Evolutionary conservation across 306 rosid species (phyloP).

Genomic region (Ochetophila trinervis): DNA sequence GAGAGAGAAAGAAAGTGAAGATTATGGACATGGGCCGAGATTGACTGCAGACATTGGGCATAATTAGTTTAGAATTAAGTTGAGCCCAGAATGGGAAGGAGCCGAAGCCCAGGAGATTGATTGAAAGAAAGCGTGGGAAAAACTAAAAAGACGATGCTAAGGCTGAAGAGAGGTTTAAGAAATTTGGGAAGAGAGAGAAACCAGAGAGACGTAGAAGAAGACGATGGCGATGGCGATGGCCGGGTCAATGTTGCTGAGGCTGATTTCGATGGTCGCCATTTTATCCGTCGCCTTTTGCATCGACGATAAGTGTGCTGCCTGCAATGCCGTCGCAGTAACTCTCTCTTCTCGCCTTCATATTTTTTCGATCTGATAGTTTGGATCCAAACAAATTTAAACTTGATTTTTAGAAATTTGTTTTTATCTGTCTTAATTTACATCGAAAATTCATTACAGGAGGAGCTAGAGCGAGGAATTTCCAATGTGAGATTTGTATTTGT

Average conservation of each 20-base stretch:
- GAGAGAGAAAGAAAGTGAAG: no score
- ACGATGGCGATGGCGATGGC: conserved; percentile 20
- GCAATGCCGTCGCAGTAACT: conserved; percentile 83
- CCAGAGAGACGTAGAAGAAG: conserved; percentile 6
- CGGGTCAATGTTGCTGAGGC: conserved; percentile 27
- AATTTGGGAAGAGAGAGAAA: not conserved
- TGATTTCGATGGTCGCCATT: conserved; percentile 36
- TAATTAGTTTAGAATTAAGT: not conserved
- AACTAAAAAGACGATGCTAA: no score
- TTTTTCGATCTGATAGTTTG: not conserved
- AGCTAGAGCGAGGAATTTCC: conserved; percentile 78
- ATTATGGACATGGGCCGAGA: no score
- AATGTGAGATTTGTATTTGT: conserved; percentile 37
- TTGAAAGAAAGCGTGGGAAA: conserved; percentile 6
- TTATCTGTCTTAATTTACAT: not conserved
- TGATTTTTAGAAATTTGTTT: not conserved
- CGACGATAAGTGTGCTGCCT: conserved; percentile 88
- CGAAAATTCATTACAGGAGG: conserved; percentile 53
- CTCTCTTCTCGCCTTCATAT: not conserved
- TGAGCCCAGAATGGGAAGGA: not conserved
- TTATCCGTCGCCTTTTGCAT: conserved; percentile 39
- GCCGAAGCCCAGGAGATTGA: no score
- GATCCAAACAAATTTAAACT: conserved; percentile 1
- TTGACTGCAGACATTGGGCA: no score
- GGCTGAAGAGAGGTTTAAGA: not conserved